A percentile compares a stretch with the other conserved stretches of the same genome.
Conservation (phyloP, 306 rosid species). For the Gillenia trifoliata region DNA sequence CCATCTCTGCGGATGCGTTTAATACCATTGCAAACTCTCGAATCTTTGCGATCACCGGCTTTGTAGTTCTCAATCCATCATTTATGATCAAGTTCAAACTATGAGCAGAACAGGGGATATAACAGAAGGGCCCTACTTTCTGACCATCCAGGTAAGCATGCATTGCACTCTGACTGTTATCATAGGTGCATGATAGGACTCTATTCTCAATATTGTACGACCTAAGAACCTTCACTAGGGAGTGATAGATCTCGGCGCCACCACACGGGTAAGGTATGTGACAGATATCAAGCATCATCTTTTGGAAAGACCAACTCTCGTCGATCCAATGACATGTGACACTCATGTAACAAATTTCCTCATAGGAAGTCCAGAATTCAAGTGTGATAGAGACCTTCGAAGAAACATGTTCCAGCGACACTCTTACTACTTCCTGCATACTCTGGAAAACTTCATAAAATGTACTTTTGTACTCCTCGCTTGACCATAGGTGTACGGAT, state of each 20-base stretch:
- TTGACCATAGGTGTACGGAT: constrained; percentile 76
- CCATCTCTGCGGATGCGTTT: constrained; percentile 63
- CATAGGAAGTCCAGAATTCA: constrained; percentile 93
- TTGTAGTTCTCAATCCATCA: constrained; percentile 71
- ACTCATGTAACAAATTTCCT: constrained; percentile 75
- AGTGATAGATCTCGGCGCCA: constrained; percentile 60
- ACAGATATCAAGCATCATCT: constrained; percentile 78
- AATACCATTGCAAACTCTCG: constrained; percentile 74
- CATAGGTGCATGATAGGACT: constrained; percentile 91
- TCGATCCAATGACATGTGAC: constrained; percentile 91
- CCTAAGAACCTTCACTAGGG: constrained; percentile 67
- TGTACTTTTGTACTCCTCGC: constrained; percentile 59
- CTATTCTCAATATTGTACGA: constrained; percentile 69
- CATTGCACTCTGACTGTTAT: constrained; percentile 63
- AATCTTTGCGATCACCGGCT: constrained; percentile 58
- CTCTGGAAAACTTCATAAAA: constrained; percentile 70
- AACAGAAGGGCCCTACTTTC: constrained; percentile 81
- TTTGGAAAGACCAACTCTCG: constrained; percentile 84
- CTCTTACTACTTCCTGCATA: constrained; percentile 82
- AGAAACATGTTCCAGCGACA: constrained; percentile 62
- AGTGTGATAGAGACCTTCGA: constrained; percentile 78
- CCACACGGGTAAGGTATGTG: constrained; percentile 82
- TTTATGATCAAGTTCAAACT: constrained; percentile 78
- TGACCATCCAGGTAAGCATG: constrained; percentile 57
- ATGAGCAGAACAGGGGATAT: constrained; percentile 89